A percentile compares a stretch with the other conserved stretches of the same genome.
These are phyloP conservation scores for Hirschioporus abietinus DNA, from an alignment of 768 basidiomycete species.

Conservation along the genomic window DNA sequence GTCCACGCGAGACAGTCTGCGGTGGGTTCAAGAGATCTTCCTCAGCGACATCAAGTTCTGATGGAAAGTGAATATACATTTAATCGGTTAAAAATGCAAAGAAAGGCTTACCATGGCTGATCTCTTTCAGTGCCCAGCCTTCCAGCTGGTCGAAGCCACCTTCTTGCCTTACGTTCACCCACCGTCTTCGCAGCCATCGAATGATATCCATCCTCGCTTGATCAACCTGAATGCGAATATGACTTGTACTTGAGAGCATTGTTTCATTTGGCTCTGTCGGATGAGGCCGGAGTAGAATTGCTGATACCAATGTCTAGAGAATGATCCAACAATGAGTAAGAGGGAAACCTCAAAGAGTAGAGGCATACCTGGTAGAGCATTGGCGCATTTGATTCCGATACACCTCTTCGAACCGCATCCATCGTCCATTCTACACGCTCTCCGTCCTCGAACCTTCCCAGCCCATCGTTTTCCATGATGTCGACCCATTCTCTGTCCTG, in stretches of 20 bases:
- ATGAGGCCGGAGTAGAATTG: slow-evolving; percentile 65
- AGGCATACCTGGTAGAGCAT: slow-evolving; percentile 67
- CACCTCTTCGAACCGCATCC: slow-evolving; percentile 54
- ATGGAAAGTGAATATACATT: slow-evolving; percentile 5
- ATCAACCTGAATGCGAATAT: slow-evolving; percentile 68
- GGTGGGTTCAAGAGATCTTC: slow-evolving; percentile 63
- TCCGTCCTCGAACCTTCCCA: slow-evolving; percentile 56
- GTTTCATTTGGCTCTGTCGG: slow-evolving; percentile 52
- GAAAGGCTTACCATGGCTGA: slow-evolving; percentile 62
- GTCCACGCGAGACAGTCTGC: slow-evolving; percentile 20
- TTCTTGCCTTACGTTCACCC: slow-evolving; percentile 67
- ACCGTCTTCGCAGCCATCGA: slow-evolving; percentile 71
- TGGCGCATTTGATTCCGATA: slow-evolving; percentile 60
- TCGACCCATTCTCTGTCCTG: slow-evolving; percentile 65
- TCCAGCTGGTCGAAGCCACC: slow-evolving; percentile 84
- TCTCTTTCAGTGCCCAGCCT: slow-evolving; percentile 84
- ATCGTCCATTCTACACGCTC: slow-evolving; percentile 79
- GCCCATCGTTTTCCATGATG: slow-evolving; percentile 69
- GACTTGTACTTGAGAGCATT: slow-evolving; percentile 64
- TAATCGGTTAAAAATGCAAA: slow-evolving; percentile 3
- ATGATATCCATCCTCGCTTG: slow-evolving; percentile 59
- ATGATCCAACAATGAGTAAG: neutral
- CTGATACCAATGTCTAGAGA: slow-evolving; percentile 61
- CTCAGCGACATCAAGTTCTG: slow-evolving; percentile 76
- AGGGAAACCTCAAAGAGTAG: neutral